These are phyloP conservation scores for Neofusicoccum parvum DNA, from an alignment of 2,329 filamentous ascomycete species.

Conservation along the genomic window DNA sequence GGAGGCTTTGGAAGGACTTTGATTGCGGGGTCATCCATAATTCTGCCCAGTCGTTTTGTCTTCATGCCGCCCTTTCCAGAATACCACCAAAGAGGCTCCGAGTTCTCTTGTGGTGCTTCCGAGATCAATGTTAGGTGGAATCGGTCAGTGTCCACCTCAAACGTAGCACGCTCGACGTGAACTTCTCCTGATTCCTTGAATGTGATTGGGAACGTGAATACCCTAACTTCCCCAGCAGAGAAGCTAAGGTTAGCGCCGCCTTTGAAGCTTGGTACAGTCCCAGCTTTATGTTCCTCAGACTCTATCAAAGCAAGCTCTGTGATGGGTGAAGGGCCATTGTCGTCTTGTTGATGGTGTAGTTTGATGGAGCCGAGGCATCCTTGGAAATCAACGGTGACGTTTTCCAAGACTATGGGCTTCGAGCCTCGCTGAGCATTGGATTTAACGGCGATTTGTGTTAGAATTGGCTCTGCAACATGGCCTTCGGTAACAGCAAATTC, in stretches of 20 bases:
- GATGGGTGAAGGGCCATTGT: constrained; percentile 20
- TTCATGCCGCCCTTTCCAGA: constrained; percentile 29
- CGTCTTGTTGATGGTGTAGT: constrained; percentile 31
- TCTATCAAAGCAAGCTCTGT: constrained; percentile 14
- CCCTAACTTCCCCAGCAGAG: constrained; percentile 65
- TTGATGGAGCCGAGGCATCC: constrained; percentile 43
- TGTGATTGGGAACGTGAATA: constrained; percentile 71
- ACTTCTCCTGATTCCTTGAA: constrained; percentile 83
- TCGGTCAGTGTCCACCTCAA: constrained; percentile 64
- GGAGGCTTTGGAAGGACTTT: constrained; percentile 85
- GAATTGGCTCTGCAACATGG: constrained; percentile 61
- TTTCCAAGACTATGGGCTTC: constrained; percentile 50
- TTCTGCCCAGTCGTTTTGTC: constrained; percentile 33
- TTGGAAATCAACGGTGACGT: constrained; percentile 56
- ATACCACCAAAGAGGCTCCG: constrained; percentile 38
- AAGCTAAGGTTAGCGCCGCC: constrained; percentile 68
- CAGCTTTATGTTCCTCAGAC: neutral
- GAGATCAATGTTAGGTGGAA: constrained; percentile 71
- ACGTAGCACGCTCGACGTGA: constrained; percentile 63
- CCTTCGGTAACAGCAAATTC: constrained; percentile 57
- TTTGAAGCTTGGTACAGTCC: constrained; percentile 42
- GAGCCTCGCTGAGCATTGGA: constrained; percentile 52
- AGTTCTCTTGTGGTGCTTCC: constrained; percentile 40
- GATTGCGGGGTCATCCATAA: constrained; percentile 53
- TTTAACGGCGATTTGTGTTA: constrained; percentile 57